phyloP scores from a whole-genome alignment of 805 yeast genomes.

The Candida maltosa region DNA sequence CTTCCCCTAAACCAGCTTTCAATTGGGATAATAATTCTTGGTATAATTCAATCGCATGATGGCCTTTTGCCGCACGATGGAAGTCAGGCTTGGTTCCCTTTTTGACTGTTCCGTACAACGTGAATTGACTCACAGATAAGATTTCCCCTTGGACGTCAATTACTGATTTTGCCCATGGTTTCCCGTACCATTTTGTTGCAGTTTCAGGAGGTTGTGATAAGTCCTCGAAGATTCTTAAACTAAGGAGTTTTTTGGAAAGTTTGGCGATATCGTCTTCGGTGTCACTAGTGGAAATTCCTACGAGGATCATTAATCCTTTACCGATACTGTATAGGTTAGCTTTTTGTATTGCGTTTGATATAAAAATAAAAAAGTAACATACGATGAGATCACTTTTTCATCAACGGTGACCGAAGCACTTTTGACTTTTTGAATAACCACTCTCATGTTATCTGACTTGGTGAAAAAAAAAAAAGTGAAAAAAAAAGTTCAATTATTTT shows the following conservation, averaged over 20 bases:
- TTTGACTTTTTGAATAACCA: constrained; percentile 87
- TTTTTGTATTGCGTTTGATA: neutral
- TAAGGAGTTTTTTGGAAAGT: constrained; percentile 62
- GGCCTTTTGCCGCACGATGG: constrained; percentile 87
- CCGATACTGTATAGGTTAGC: constrained; percentile 39
- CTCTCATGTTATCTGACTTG: too few species aligned
- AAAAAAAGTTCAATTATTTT: too few species aligned
- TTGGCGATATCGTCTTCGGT: constrained; percentile 69
- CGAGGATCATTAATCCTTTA: constrained; percentile 73
- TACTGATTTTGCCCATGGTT: constrained; percentile 70
- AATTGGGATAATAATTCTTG: constrained; percentile 49
- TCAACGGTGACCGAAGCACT: constrained; percentile 89
- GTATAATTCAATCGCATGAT: constrained; percentile 48
- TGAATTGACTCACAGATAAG: constrained; percentile 88
- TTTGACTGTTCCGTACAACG: constrained; percentile 77
- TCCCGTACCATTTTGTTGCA: constrained; percentile 44
- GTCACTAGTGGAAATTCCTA: constrained; percentile 81
- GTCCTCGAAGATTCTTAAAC: constrained; percentile 73
- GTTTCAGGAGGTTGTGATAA: constrained; percentile 43
- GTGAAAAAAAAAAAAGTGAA: too few species aligned
- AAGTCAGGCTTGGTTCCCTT: constrained; percentile 96
- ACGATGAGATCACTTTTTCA: constrained; percentile 60
- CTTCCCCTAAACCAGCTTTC: constrained; percentile 45
- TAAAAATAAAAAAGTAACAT: constrained; percentile 12
- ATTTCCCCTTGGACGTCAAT: constrained; percentile 67